Conservation (phyloP, 768 basidiomycete genomes). For the Kwoniella newhampshirensis region DNA sequence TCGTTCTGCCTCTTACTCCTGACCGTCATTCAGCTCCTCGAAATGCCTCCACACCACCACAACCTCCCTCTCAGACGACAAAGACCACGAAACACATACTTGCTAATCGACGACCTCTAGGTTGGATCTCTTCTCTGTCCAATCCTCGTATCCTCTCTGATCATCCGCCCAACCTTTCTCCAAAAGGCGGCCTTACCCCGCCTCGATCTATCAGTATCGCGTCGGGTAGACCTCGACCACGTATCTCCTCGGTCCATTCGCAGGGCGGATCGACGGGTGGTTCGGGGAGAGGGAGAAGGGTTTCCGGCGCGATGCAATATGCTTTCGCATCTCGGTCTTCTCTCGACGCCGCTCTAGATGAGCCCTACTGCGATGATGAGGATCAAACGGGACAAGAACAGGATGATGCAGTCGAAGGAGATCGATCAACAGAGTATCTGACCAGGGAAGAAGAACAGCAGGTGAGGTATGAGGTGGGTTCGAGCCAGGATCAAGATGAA, state of each 20-base stretch:
- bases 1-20: no score
- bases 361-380: neutral
- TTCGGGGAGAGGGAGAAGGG: conserved; percentile 3
- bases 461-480: conserved; percentile 10
- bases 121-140: conserved; percentile 20
- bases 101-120: conserved; percentile 11
- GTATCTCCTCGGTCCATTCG: neutral
- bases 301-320: conserved; percentile 23
- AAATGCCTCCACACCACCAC: no score
- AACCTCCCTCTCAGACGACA: no score
- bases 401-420: neutral
- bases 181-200: neutral
- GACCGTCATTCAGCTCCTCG: no score
- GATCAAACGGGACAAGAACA: neutral
- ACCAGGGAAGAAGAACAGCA: conserved; percentile 1
- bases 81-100: neutral
- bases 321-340: conserved; percentile 2
- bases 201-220: conserved; percentile 1
- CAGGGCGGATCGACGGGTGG: neutral
- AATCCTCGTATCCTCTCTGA: conserved; percentile 6
- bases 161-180: neutral
- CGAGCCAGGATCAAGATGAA: conserved; percentile 23
- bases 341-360: neutral
- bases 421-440: neutral
- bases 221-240: conserved; percentile 1